phyloP scores from a whole-genome alignment of 352 stramenopile genomes.

The Globisporangium yorkense region DNA sequence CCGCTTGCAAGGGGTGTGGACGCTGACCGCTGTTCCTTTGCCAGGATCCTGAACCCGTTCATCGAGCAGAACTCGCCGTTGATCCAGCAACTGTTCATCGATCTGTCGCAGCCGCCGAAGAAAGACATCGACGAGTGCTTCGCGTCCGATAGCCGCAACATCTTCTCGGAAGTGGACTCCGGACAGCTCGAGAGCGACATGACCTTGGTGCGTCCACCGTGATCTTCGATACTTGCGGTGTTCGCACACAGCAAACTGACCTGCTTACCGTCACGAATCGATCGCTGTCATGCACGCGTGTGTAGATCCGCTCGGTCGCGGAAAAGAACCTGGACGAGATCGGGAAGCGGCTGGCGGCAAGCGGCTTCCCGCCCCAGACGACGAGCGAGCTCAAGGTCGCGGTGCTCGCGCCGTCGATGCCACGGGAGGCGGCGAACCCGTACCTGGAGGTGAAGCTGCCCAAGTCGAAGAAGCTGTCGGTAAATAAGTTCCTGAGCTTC shows the following conservation, averaged over 20 bases:
- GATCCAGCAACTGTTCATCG: constrained; percentile 76
- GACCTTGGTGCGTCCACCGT: constrained; percentile 26
- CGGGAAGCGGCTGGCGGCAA: constrained; percentile 48
- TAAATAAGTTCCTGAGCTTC: constrained; percentile 74
- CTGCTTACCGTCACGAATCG: not conserved
- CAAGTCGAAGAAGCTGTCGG: constrained; percentile 60
- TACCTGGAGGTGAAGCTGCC: constrained; percentile 33
- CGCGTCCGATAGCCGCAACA: constrained; percentile 54
- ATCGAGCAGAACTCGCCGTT: constrained; percentile 75
- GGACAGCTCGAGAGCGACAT: constrained; percentile 58
- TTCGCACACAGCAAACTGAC: no score
- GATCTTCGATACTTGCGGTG: not conserved
- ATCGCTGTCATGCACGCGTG: not conserved
- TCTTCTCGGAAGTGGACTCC: constrained; percentile 58
- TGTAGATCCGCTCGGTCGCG: constrained; percentile 55
- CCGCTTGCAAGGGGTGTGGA: not conserved
- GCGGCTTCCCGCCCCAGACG: constrained; percentile 32
- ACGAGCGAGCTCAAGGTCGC: constrained; percentile 48
- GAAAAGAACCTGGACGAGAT: constrained; percentile 76
- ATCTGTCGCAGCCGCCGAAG: constrained; percentile 53
- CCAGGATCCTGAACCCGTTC: constrained; percentile 81
- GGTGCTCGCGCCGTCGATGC: constrained; percentile 24
- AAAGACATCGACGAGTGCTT: constrained; percentile 78
- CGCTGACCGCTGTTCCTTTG: not conserved
- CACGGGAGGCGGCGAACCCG: constrained; percentile 13